These are phyloP conservation scores for Avena atlantica DNA, from an alignment of 176 grass and related monocot species.

Conservation along the genomic window DNA sequence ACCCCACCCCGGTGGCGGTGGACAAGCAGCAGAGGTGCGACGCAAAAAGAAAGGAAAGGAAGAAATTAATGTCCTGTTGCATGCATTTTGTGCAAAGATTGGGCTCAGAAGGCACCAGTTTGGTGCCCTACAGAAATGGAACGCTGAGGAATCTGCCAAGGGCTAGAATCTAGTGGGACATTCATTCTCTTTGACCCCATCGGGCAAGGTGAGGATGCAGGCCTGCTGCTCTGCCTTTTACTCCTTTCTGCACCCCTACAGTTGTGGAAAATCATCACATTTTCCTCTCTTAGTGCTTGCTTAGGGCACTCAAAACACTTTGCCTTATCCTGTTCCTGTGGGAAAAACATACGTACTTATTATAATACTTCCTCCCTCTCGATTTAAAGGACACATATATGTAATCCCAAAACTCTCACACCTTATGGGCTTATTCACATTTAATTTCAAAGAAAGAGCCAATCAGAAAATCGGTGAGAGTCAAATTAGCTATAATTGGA, in stretches of 20 bases:
- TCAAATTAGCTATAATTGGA: too few relatives aligned
- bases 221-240: not conserved
- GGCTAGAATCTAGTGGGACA: conserved; percentile 50
- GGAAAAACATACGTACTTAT: too few relatives aligned
- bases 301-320: not conserved
- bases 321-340: not conserved
- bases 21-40: not conserved
- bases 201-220: not conserved
- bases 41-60: not conserved
- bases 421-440: too few relatives aligned
- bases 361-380: too few relatives aligned
- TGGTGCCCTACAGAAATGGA: conserved; percentile 35
- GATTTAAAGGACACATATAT: too few relatives aligned
- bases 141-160: conserved; percentile 52
- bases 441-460: too few relatives aligned
- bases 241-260: conserved; percentile 44
- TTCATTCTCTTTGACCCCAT: conserved; percentile 11
- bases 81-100: conserved; percentile 33
- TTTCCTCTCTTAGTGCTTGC: not conserved
- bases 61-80: not conserved
- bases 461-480: too few relatives aligned
- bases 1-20: not conserved
- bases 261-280: not conserved
- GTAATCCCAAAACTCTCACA: too few relatives aligned
- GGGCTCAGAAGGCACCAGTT: conserved; percentile 39